Base-by-base conservation (phyloP, 208 protist species). In the Leishmania martiniquensis region DNA sequence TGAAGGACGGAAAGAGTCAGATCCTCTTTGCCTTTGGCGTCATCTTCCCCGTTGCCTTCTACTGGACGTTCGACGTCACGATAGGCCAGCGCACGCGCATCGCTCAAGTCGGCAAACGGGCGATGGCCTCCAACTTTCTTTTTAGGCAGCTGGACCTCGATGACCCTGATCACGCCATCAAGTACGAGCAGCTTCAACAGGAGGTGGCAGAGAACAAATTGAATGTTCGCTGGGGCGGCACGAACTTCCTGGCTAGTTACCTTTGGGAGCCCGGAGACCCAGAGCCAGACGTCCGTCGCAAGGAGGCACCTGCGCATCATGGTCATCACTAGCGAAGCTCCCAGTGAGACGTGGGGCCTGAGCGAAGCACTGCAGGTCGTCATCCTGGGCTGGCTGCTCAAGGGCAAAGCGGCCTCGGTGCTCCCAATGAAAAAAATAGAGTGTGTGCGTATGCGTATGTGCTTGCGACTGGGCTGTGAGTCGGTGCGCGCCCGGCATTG, bases 191-290 rank as follows among this genome's bases (percentile, higher is more conserved):
- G 55, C 77, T 97, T 69, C 90, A 92, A 77, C 83, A 93, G 83
- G 94, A 97, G 82, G 73, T 86, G n/a, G 94, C 92, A 57, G 89
- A 82, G 80, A 93, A 95, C 82, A 96, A 96, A 82, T 82, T 96
- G 44, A 88, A 97, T 52, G 91, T 95, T 13, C 92, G 92, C 34
- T 95, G 90, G 91, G 94, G 94, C 51, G 94, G 94, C 34, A 92
- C 92, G 20, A 97, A 97, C 84, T 97, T 93, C 75, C 70, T 97
- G 32, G 92, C 92, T 42, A 96, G 92, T 83, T 97, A 97, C 70
- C 85, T 97, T 47, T 97, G 94, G 94, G 80, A 94, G 85, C 94
- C 92, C 0, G 90, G 91, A 13, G 94, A 97, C 74, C 92, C 94
- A 76, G 84, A 96, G 80, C 94, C 94, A 29, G 94, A 97, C 74